A percentile compares a stretch with the other conserved stretches of the same genome.
Conservation (phyloP, 352 stramenopile genomes). For the Phytophthora cactorum region DNA sequence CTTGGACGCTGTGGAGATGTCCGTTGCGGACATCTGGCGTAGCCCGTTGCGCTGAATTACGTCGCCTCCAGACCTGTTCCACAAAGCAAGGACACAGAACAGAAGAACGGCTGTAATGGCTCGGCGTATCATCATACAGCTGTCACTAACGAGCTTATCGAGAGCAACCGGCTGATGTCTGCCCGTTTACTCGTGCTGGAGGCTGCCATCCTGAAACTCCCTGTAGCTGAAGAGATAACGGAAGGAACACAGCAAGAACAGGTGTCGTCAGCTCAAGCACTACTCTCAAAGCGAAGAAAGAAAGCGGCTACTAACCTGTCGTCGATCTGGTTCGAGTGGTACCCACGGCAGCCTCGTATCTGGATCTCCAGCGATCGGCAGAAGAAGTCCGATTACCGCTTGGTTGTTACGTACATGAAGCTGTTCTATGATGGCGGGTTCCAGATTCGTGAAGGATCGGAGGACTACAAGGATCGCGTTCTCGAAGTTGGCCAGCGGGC, state of each 20-base stretch:
- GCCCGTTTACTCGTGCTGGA: neutral
- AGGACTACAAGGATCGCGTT: constrained; percentile 16
- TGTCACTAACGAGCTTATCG: constrained; percentile 3
- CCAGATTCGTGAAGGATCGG: neutral
- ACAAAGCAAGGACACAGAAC: neutral
- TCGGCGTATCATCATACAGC: neutral
- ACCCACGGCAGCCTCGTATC: constrained; percentile 1
- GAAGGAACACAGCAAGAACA: neutral
- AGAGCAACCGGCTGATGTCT: neutral
- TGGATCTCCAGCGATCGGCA: constrained; percentile 11
- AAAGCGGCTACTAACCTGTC: neutral
- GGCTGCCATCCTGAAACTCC: neutral
- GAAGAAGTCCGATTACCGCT: constrained; percentile 29
- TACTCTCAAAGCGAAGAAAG: neutral
- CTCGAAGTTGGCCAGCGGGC: neutral
- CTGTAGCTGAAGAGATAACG: neutral
- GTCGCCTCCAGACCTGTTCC: neutral
- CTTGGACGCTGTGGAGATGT: neutral
- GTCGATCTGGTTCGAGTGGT: neutral
- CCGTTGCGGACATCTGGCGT: constrained; percentile 1
- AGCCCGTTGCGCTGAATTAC: neutral
- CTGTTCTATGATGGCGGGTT: constrained; percentile 24
- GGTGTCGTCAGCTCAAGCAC: neutral
- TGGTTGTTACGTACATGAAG: constrained; percentile 26
- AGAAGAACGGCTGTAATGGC: neutral